Percentiles rank a stretch among this genome's conserved stretches.
Evolutionary conservation across 179 eudicot genomes (phyloP).

Genomic region (Beta lomatogona): DNA sequence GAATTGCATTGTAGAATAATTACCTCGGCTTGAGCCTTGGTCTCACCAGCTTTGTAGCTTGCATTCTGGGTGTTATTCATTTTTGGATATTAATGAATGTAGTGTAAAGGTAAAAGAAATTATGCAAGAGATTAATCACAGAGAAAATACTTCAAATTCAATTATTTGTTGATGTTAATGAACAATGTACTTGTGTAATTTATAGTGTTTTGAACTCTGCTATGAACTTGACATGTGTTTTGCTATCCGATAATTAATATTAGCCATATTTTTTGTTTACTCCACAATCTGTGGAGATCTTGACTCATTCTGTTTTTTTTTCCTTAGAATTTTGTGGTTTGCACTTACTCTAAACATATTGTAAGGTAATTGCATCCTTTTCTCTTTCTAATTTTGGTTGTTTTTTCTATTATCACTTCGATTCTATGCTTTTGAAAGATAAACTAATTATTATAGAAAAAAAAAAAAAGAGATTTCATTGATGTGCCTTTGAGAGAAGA

Average conservation of each 20-base stretch:
- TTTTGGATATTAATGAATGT: conserved; percentile 5
- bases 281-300: conserved; percentile 10
- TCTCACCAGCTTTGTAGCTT: conserved; percentile 40
- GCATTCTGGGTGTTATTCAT: conserved; percentile 36
- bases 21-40: conserved; percentile 48
- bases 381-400: too few species aligned
- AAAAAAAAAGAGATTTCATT: conserved; percentile 52
- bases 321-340: not conserved
- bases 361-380: too few species aligned
- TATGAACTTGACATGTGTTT: conserved; percentile 16
- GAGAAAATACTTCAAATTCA: not conserved
- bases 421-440: too few species aligned
- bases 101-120: not conserved
- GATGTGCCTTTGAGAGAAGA: conserved; percentile 94
- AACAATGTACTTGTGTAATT: conserved; percentile 14
- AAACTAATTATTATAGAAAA: too few species aligned
- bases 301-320: conserved; percentile 6
- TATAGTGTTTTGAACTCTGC: conserved; percentile 19
- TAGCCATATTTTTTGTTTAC: conserved; percentile 7
- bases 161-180: conserved; percentile 6
- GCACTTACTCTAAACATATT: not conserved
- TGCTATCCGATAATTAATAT: conserved; percentile 12
- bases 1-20: not conserved
- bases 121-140: not conserved
- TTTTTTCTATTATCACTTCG: too few species aligned